phyloP scores from a whole-genome alignment of 805 yeast species.

The Starmerella sp. region DNA sequence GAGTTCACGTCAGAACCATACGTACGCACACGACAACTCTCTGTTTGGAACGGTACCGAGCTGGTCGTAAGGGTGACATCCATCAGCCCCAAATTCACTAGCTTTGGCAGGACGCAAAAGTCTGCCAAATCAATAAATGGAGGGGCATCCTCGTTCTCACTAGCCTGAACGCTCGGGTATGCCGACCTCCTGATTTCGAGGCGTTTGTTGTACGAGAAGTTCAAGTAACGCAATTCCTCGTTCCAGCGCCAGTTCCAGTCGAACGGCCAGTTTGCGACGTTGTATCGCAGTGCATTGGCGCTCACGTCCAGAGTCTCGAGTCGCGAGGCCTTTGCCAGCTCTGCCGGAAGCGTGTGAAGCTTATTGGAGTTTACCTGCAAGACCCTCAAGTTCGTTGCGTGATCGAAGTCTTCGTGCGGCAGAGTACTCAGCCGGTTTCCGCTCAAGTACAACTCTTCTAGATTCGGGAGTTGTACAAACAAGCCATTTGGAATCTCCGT shows the following conservation, averaged over 20 bases:
- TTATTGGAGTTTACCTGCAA: constrained; percentile 74
- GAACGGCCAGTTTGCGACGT: constrained; percentile 85
- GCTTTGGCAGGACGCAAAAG: constrained; percentile 59
- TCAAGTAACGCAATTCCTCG: constrained; percentile 59
- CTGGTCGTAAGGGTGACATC: constrained; percentile 90
- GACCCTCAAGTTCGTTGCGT: constrained; percentile 44
- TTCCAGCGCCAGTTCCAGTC: constrained; percentile 98
- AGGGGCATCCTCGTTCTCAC: constrained; percentile 3
- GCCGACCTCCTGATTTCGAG: constrained; percentile 58
- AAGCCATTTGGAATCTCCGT: constrained; percentile 74
- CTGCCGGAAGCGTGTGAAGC: constrained; percentile 79
- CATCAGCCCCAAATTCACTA: constrained; percentile 74
- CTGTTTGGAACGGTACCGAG: constrained; percentile 77
- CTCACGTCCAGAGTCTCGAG: constrained; percentile 78
- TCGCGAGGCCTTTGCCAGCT: constrained; percentile 54
- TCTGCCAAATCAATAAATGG: constrained; percentile 36
- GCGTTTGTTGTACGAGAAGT: constrained; percentile 85
- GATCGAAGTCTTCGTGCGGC: constrained; percentile 76
- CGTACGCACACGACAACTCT: constrained; percentile 76
- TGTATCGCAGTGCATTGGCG: constrained; percentile 78
- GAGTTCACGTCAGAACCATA: constrained; percentile 69
- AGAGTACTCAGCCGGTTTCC: constrained; percentile 72
- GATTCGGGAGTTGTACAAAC: constrained; percentile 41
- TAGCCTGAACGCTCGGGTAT: constrained; percentile 28
- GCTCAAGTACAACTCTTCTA: constrained; percentile 61